Conservation (phyloP, 106 monocot genomes). For the Allium fistulosum region DNA sequence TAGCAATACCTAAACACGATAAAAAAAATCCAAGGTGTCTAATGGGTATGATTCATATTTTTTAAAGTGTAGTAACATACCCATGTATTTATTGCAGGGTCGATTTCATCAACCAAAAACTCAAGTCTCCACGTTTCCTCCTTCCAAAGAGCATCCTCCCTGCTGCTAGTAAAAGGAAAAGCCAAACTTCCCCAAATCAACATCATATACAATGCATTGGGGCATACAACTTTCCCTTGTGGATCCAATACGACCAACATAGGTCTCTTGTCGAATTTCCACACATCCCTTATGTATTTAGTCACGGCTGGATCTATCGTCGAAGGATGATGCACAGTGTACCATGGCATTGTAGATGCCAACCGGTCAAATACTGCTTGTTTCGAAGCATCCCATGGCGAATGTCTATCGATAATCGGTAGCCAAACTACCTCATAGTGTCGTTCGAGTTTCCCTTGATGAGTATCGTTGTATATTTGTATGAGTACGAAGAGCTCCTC, state of each 20-base stretch:
- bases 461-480: conserved; percentile 61
- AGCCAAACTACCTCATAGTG: conserved; percentile 79
- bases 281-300: conserved; percentile 38
- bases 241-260: conserved; percentile 69
- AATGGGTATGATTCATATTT: too few species aligned
- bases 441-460: conserved; percentile 51
- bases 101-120: conserved; percentile 76
- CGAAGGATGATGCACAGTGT: conserved; percentile 42
- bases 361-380: conserved; percentile 39
- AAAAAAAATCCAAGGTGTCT: too few species aligned
- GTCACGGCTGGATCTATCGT: conserved; percentile 41
- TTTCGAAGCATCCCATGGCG: conserved; percentile 24
- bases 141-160: conserved; percentile 79
- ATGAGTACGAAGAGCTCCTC: conserved; percentile 75
- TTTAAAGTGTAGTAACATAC: conserved; percentile 14
- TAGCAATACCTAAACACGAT: too few species aligned
- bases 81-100: conserved; percentile 40
- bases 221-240: conserved; percentile 66
- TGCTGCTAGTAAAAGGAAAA: conserved; percentile 61
- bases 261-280: conserved; percentile 77
- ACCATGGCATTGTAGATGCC: conserved; percentile 61
- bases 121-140: conserved; percentile 78
- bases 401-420: conserved; percentile 43
- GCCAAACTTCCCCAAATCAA: conserved; percentile 88
- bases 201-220: conserved; percentile 81